Conservation (phyloP, 169 alveolate species). For the Plasmodium adleri region DNA sequence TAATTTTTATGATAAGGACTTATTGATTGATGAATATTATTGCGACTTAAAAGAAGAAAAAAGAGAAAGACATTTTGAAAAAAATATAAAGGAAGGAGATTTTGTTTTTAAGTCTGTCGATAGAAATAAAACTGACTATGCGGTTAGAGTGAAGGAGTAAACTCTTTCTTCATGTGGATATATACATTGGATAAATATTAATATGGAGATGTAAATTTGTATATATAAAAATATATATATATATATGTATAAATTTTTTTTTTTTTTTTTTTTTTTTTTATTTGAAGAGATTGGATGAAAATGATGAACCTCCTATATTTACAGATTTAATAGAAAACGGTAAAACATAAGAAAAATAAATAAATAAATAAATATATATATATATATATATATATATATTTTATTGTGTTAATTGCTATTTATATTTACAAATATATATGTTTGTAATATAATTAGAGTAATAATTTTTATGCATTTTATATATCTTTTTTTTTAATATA, state of each 20-base stretch:
- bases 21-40: slow-evolving; percentile 55
- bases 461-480: neutral
- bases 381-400: neutral
- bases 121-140: slow-evolving; percentile 44
- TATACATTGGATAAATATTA: neutral
- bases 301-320: slow-evolving; percentile 52
- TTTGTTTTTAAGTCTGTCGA: slow-evolving; percentile 48
- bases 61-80: neutral
- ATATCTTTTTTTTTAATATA: neutral
- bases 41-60: slow-evolving; percentile 52
- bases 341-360: neutral
- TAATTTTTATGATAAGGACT: slow-evolving; percentile 34
- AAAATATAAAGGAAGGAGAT: slow-evolving; percentile 14
- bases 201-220: neutral
- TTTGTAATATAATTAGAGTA: no score
- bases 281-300: slow-evolving; percentile 64
- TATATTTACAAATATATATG: neutral
- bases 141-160: slow-evolving; percentile 33
- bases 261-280: neutral
- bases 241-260: neutral
- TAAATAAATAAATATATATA: no score
- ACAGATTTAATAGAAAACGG: slow-evolving; percentile 60
- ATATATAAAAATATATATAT: neutral
- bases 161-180: neutral
- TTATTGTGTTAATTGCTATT: neutral